Evolutionary conservation across 345 rosid genomes (phyloP), one percentile per base, ranked within the genome.

Genomic region (Gossypium anomalum): DNA sequence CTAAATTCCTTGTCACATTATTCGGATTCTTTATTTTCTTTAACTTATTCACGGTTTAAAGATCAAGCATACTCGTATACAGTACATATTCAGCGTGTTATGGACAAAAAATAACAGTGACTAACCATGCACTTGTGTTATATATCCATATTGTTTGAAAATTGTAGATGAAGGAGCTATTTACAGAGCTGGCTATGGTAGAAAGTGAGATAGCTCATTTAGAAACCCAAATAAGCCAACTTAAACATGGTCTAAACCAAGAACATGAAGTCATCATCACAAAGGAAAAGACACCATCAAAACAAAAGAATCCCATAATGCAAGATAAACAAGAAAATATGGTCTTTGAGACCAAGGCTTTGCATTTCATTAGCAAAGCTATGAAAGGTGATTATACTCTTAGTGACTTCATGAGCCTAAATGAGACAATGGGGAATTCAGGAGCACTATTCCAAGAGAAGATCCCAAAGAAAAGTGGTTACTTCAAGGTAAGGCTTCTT

Each of bases 301-400:
- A 56, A 59, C 85, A 74, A 58, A 84, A 74, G 38, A 82, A 75
- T 78, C 87, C 88, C 45, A 25, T 84, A 76, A 79, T 75, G 29
- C 87, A 83, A 78, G 73, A 47, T 58, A 72, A 41, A 27, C 87
- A 81, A 9, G 90, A 84, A 17, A 87, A 82, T 71, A 47, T 80
- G 74, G 77, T 83, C 25, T 90, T 92, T 74, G 96, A 85, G 58
- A 88, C 98, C 61, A 89, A 90, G 87, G 90, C 98, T 4, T 72
- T 94, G 82, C 97, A 90, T 82, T 94, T 94, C 81, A 94, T 94
- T 41, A 90, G 91, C 73, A 94, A 92, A 83, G 91, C 98, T 51
- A 94, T 94, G 45, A 88, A 90, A 75, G 93, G 90, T 2, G 97
- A 90, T 77, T 92, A 86, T 61, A 61, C 74, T 27, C 73, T 79